Evolutionary conservation across 495 filamentous ascomycete genomes (phyloP), one percentile per base, ranked within the genome.

Genomic region (Beverwykella pulmonaria): DNA sequence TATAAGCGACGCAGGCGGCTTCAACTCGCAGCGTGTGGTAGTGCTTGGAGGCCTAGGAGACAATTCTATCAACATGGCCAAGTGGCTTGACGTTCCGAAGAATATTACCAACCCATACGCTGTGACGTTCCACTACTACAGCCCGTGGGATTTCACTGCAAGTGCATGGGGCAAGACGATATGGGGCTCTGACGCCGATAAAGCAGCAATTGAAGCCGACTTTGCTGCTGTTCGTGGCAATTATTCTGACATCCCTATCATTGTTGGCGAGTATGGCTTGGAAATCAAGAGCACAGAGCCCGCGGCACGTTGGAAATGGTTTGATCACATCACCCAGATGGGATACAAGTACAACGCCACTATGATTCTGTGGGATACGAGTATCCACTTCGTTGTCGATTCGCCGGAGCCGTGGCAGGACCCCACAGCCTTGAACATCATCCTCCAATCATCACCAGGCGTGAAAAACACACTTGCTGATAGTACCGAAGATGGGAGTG

Each of bases 81-180:
- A 84, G 54, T 86, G 79, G 79, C 84, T 86, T 61, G 68, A 75
- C 41, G 72, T 75, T 15, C 82, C 82, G 0, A 73, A 49, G 1
- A 78, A 79, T 10, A 79, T 80, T 32, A 74, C 78, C 0, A 85
- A 85, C 36, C 84, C 84, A 6, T 86, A 80, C 73, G 84, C 84
- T 4, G 75, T 87, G 52, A 84, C 87, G 61, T 84, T 85, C 67
- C 84, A 86, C 61, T 86, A 86, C 70, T 87, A 87, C 71, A 81
- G 78, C 49, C 85, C 85, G 27, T 86, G 78, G 68, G 80, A 82
- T 63, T 83, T 84, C 32, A 77, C 79, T 32, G 83, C 83, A 64
- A 74, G 74, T 8, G 78, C 78, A 36, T 80, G 78, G 84, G 84
- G 85, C 27, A 84, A 84, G 55, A 85, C 84, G 0, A 81, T 83